phyloP scores from a whole-genome alignment of 2,329 filamentous ascomycete genomes.

The Sclerotinia trifoliorum region DNA sequence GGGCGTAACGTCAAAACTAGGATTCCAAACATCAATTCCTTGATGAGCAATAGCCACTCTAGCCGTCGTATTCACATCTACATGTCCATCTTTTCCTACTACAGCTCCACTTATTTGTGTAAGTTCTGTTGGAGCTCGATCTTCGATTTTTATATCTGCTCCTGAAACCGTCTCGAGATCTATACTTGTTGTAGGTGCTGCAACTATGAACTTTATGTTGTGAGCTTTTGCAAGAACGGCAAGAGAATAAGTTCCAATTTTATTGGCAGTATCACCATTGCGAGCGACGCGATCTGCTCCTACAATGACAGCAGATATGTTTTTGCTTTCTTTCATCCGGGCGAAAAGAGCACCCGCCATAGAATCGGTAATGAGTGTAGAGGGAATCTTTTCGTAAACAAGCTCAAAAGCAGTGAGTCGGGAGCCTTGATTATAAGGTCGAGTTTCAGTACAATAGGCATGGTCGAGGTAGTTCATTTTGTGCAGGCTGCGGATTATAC shows the following conservation, averaged over 20 bases:
- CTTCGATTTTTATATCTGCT: slow-evolving; percentile 82
- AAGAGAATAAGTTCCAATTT: slow-evolving; percentile 92
- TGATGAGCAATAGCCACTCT: slow-evolving; percentile 76
- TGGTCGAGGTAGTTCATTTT: slow-evolving; percentile 65
- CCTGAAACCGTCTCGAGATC: slow-evolving; percentile 79
- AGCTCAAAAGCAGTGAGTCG: slow-evolving; percentile 93
- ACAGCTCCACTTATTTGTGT: slow-evolving; percentile 80
- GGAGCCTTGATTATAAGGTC: slow-evolving; percentile 97
- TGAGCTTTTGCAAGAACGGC: slow-evolving; percentile 88
- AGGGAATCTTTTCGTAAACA: slow-evolving; percentile 88
- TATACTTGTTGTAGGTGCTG: slow-evolving; percentile 91
- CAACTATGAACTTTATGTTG: slow-evolving; percentile 90
- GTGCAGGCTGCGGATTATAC: slow-evolving; percentile 84
- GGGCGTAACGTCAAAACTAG: slow-evolving; percentile 93
- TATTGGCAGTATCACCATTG: slow-evolving; percentile 97
- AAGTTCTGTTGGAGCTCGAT: slow-evolving; percentile 77
- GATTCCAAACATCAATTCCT: slow-evolving; percentile 89
- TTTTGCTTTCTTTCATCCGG: slow-evolving; percentile 58
- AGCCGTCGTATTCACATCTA: slow-evolving; percentile 63
- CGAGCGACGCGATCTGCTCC: slow-evolving; percentile 93
- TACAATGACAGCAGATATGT: slow-evolving; percentile 84
- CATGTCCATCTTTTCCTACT: slow-evolving; percentile 58
- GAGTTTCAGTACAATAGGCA: slow-evolving; percentile 94
- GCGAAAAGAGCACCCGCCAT: slow-evolving; percentile 88
- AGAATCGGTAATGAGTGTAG: slow-evolving; percentile 90